phyloP scores from a whole-genome alignment of 768 basidiomycete species.

The Tephrocybe sp. region DNA sequence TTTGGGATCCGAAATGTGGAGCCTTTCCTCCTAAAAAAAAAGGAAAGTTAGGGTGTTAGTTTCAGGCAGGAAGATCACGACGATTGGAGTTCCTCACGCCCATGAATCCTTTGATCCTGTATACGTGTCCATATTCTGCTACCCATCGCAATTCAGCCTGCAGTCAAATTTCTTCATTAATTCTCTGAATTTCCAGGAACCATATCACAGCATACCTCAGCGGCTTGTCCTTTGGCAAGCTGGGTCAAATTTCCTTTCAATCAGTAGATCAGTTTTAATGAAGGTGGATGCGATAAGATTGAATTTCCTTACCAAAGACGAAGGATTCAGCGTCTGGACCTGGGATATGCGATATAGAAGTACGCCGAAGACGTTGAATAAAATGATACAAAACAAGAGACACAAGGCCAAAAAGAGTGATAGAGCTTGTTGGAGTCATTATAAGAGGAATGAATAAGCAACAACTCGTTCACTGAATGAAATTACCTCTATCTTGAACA shows the following conservation, averaged over 20 bases:
- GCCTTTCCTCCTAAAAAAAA: constrained; percentile 34
- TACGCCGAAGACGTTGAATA: constrained; percentile 28
- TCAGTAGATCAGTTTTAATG: neutral
- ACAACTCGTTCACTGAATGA: neutral
- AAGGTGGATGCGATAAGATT: neutral
- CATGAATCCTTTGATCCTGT: constrained; percentile 34
- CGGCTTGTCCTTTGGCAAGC: constrained; percentile 31
- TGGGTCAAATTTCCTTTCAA: constrained; percentile 26
- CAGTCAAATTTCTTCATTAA: neutral
- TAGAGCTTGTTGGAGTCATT: constrained; percentile 11
- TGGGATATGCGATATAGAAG: constrained; percentile 30
- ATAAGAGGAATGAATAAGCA: neutral
- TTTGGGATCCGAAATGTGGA: constrained; percentile 47
- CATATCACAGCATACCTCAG: constrained; percentile 21
- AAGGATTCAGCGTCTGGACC: constrained; percentile 35
- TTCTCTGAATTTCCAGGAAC: neutral
- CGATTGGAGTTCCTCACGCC: constrained; percentile 24
- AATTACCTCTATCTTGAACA: neutral
- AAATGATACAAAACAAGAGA: constrained; percentile 19
- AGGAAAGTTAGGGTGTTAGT: neutral
- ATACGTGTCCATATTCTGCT: constrained; percentile 37
- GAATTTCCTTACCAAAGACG: constrained; percentile 30
- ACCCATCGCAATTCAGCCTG: constrained; percentile 45
- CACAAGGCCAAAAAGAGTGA: constrained; percentile 10
- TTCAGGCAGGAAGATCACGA: neutral